These are phyloP conservation scores for Malassezia brasiliensis DNA, from an alignment of 1,284 basidiomycete species.

Conservation along the genomic window DNA sequence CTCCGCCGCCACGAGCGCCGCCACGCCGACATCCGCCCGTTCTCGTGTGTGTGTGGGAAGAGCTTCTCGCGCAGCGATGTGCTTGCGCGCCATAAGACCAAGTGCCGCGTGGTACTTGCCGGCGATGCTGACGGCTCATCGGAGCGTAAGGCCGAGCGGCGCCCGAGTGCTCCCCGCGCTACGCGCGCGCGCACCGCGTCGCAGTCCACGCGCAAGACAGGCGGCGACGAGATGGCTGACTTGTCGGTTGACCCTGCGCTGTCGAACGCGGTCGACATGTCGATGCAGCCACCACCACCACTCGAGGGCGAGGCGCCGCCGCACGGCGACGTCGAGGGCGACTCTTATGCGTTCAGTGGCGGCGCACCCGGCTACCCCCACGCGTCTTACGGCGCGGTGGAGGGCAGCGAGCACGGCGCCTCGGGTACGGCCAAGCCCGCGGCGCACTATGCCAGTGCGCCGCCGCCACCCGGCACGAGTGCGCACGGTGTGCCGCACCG, in stretches of 20 bases:
- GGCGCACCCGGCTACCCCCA: background rate
- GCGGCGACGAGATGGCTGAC: conserved; percentile 4
- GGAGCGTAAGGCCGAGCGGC: background rate
- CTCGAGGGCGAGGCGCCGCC: conserved; percentile 3
- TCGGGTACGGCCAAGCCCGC: background rate
- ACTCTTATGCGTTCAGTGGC: background rate
- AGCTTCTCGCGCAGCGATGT: conserved; percentile 46
- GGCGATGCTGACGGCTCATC: conserved; percentile 15
- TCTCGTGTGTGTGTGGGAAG: conserved; percentile 45
- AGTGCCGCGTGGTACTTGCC: conserved; percentile 36
- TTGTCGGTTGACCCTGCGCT: conserved; percentile 16
- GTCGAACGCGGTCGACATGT: conserved; percentile 12
- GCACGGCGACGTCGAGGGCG: background rate
- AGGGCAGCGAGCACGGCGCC: conserved; percentile 2
- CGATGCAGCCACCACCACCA: conserved; percentile 17
- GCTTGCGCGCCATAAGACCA: conserved; percentile 41
- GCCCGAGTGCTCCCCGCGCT: conserved; percentile 1
- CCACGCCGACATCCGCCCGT: conserved; percentile 45
- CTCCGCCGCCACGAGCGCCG: conserved; percentile 43
- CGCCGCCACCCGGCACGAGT: background rate
- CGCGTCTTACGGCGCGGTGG: background rate
- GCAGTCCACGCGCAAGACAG: background rate
- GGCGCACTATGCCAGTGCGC: background rate
- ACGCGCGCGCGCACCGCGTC: conserved; percentile 2
- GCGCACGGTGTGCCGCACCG: conserved; percentile 4